Base-by-base conservation (phyloP, 108 stramenopile genomes). In the Discostella pseudostelligera region DNA sequence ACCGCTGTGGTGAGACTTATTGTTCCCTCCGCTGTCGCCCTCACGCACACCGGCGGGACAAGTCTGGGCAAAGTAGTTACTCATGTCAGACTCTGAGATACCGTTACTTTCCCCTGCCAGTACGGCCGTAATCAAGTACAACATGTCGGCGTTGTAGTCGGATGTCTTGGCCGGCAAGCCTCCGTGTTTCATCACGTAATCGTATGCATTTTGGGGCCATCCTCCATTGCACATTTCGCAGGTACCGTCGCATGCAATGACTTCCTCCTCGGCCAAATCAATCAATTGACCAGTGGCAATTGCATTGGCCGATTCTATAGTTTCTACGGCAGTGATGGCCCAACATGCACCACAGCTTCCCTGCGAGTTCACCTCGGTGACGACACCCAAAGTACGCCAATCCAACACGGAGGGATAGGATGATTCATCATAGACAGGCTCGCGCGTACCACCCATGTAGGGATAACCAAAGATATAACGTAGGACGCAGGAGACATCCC, bases 271-370 rank as follows among this genome's bases (percentile, higher is more conserved):
- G 6, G 78, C 72, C 9, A 91, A 70, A 56, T 87, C 76, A 16
- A 83, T 71, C 22, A 94, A 55, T 8, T 56, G 71, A 7, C 93
- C 93, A 0, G 79, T 89, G 13, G 70, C 32, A 6, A 94, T 78
- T n/a, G 81, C 84, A 57, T 86, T 71, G 5, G 89, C 92, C 24
- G 89, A 90, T 61, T 94, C 93, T 0, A 94, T 76, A 5, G 86
- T 87, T 59, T 94, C 93, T 0, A 85, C 82, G 0, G 93, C 93
- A 8, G 93, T 94, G 4, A 94, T 87, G n/a, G 93, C 93, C 93
- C 93, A 94, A 63, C 93, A 94, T n/a, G 90, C 93, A 9, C 93
- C 93, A 40, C 93, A 94, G 28, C 58, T 67, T 0, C 82, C 80
- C 64, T 94, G 93, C 6, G 81, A 79, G 37, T 86, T 84, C 39